Evolutionary conservation across 768 basidiomycete genomes (phyloP).

Genomic region (Podaxis mareebaensis): DNA sequence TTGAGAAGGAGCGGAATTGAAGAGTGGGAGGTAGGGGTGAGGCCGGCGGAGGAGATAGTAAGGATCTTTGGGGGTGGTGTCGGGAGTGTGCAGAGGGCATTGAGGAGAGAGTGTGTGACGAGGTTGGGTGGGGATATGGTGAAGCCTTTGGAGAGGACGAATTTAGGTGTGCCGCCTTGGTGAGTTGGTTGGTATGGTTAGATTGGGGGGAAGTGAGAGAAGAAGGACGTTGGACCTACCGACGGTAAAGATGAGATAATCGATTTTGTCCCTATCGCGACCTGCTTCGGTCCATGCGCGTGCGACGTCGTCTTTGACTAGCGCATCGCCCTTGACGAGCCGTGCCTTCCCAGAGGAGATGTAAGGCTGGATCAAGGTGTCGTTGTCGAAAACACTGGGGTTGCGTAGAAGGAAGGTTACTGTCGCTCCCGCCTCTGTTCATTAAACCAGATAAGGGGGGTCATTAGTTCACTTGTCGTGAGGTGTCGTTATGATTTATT

Average conservation of each 20-base stretch:
- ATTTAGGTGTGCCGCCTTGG: constrained; percentile 47
- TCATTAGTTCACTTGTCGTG: neutral
- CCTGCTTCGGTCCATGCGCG: constrained; percentile 50
- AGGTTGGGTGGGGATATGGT: constrained; percentile 54
- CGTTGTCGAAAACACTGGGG: constrained; percentile 50
- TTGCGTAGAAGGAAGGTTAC: constrained; percentile 66
- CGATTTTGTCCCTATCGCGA: constrained; percentile 37
- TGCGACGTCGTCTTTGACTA: constrained; percentile 50
- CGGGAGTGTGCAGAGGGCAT: constrained; percentile 57
- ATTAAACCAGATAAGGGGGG: neutral
- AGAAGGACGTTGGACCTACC: constrained; percentile 29
- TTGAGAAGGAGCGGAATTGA: constrained; percentile 49
- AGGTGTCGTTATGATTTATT: neutral
- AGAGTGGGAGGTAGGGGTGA: constrained; percentile 45
- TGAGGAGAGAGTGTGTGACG: constrained; percentile 57
- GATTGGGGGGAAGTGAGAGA: neutral
- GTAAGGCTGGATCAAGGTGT: constrained; percentile 52
- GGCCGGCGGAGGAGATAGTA: constrained; percentile 51
- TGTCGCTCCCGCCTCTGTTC: constrained; percentile 52
- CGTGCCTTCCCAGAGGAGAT: constrained; percentile 51
- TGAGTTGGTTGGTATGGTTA: neutral
- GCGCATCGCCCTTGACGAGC: constrained; percentile 62
- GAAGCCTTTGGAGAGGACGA: constrained; percentile 49
- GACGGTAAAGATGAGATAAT: constrained; percentile 61
- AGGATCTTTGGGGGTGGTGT: constrained; percentile 49